Evolutionary conservation across 2,329 filamentous ascomycete genomes (phyloP).

Genomic region (Cercospora sp.): DNA sequence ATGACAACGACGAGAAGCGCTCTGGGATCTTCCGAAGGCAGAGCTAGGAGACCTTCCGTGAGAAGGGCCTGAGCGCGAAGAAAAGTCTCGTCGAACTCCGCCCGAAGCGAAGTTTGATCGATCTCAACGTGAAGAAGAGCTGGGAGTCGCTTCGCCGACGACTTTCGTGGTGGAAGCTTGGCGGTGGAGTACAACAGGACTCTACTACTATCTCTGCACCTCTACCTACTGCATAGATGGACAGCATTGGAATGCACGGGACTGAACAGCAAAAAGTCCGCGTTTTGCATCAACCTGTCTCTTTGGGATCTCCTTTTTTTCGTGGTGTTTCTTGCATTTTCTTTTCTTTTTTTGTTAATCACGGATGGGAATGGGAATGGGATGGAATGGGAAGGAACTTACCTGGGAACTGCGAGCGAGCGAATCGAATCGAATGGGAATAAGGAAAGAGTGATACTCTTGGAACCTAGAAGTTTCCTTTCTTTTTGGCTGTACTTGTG

Average conservation of each 20-base stretch:
- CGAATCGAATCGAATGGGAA: not conserved
- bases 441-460: not conserved
- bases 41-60: not conserved
- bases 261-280: not conserved
- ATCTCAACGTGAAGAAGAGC: constrained; percentile 11
- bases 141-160: constrained; percentile 10
- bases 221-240: not conserved
- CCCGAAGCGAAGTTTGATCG: not conserved
- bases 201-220: not conserved
- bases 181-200: not conserved
- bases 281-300: not conserved
- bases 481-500: not conserved
- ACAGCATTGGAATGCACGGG: not conserved
- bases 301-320: not conserved
- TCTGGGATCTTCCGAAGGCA: not conserved
- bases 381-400: not conserved
- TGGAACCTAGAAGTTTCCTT: not conserved
- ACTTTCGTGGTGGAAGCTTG: not conserved
- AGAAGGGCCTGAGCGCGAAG: not conserved
- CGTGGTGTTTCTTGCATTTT: not conserved
- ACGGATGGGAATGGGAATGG: not conserved
- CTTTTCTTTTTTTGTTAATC: not conserved
- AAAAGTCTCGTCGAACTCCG: not conserved
- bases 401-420: not conserved
- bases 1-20: not conserved